Evolutionary conservation across 495 filamentous ascomycete species (phyloP).

Genomic region (Hypoxylon crocopeplum): DNA sequence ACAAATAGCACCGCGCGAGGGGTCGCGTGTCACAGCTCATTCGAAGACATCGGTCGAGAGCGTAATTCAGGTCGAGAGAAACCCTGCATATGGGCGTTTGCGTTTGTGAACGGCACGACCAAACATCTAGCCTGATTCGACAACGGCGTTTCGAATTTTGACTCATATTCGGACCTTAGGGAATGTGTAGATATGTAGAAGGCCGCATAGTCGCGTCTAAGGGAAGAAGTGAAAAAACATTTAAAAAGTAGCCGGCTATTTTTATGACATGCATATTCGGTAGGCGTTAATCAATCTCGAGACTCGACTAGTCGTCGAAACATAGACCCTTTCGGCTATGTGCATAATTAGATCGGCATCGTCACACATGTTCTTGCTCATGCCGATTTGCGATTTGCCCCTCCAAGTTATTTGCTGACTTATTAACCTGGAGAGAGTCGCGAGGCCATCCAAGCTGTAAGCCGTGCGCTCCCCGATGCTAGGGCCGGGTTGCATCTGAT

Average conservation of each 20-base stretch:
- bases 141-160: slow-evolving; percentile 3
- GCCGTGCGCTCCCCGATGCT: slow-evolving; percentile 5
- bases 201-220: neutral
- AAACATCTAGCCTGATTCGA: slow-evolving; percentile 1
- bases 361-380: slow-evolving; percentile 9
- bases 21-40: slow-evolving; percentile 22
- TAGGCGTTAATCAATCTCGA: slow-evolving; percentile 4
- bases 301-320: slow-evolving; percentile 4
- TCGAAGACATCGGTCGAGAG: slow-evolving; percentile 16
- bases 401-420: neutral
- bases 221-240: neutral
- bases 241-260: slow-evolving; percentile 1
- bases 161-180: neutral
- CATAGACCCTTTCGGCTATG: slow-evolving; percentile 16
- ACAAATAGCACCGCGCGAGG: slow-evolving; percentile 15
- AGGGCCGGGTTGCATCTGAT: slow-evolving; percentile 29
- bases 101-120: neutral
- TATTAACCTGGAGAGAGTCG: neutral
- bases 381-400: neutral
- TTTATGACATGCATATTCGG: slow-evolving; percentile 11
- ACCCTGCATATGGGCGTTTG: slow-evolving; percentile 11
- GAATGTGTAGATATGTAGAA: neutral
- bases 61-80: neutral
- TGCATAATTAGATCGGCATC: slow-evolving; percentile 15
- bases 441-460: neutral